phyloP scores from a whole-genome alignment of 805 yeast species.

The Yarrowia sp. region DNA sequence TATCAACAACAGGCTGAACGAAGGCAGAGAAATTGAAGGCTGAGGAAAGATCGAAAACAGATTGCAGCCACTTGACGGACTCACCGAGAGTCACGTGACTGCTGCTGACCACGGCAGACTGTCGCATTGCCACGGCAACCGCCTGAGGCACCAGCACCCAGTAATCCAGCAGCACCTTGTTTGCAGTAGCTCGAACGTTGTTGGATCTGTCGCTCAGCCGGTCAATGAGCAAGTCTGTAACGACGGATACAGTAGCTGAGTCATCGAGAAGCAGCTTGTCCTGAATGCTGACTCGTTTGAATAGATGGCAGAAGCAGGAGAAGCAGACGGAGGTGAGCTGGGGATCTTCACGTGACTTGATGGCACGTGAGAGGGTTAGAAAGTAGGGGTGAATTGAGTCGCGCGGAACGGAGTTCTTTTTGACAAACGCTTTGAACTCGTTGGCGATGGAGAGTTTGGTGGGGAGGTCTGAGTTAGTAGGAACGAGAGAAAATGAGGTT shows the following conservation, averaged over 20 bases:
- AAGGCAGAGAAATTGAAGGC: conserved; percentile 45
- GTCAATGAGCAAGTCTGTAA: conserved; percentile 48
- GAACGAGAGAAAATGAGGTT: background rate
- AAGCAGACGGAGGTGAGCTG: conserved; percentile 49
- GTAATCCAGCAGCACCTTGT: conserved; percentile 49
- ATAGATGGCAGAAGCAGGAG: conserved; percentile 56
- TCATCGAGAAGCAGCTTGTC: conserved; percentile 49
- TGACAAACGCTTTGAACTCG: conserved; percentile 34
- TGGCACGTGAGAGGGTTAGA: conserved; percentile 36
- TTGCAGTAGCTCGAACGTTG: conserved; percentile 46
- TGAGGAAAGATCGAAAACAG: conserved; percentile 46
- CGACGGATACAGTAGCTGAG: conserved; percentile 45
- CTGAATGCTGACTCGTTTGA: conserved; percentile 55
- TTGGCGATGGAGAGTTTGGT: conserved; percentile 17
- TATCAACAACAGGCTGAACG: conserved; percentile 50
- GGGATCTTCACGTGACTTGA: conserved; percentile 40
- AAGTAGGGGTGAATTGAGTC: conserved; percentile 8
- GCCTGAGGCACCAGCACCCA: conserved; percentile 48
- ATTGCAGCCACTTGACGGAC: conserved; percentile 43
- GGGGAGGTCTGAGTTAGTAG: conserved; percentile 20
- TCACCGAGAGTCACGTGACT: conserved; percentile 46
- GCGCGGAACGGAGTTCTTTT: conserved; percentile 1
- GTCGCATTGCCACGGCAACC: conserved; percentile 49
- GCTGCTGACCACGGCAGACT: conserved; percentile 46
- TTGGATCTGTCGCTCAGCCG: conserved; percentile 48